Evolutionary conservation across 805 yeast species (phyloP).

Genomic region (Cyberlindnera euphorbiiphila): DNA sequence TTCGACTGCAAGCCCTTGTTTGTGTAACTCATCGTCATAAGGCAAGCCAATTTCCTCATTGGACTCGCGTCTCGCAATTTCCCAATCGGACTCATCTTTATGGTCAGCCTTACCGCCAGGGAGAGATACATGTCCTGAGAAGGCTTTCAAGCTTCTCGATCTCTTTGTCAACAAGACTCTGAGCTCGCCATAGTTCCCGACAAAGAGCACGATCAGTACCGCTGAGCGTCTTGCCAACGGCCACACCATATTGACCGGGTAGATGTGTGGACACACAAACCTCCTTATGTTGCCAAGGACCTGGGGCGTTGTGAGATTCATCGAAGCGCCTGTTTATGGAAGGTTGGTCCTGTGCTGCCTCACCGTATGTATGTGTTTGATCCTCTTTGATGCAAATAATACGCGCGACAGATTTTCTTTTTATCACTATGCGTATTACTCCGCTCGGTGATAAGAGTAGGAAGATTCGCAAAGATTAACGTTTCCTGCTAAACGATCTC

Average conservation of each 20-base stretch:
- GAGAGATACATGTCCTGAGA: conserved; percentile 86
- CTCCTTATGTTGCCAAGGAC: conserved; percentile 20
- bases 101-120: conserved; percentile 93
- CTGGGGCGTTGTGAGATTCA: conserved; percentile 10
- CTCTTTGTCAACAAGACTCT: conserved; percentile 78
- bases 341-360: too few species aligned
- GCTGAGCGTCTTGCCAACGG: conserved; percentile 73
- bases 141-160: conserved; percentile 61
- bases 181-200: conserved; percentile 70
- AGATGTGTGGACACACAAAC: conserved; percentile 16
- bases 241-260: conserved; percentile 52
- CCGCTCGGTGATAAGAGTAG: too few species aligned
- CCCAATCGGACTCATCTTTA: conserved; percentile 61
- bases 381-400: too few species aligned
- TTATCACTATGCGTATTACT: too few species aligned
- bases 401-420: too few species aligned
- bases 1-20: conserved; percentile 55
- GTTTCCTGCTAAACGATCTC: too few species aligned
- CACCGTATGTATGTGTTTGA: too few species aligned
- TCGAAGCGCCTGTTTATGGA: too few species aligned
- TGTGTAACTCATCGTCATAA: conserved; percentile 39
- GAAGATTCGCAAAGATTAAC: too few species aligned
- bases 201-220: conserved; percentile 69
- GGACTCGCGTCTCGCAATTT: conserved; percentile 78
- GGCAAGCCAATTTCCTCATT: conserved; percentile 82